phyloP scores from a whole-genome alignment of 2,329 filamentous ascomycete species.

The Trichoderma sp. region DNA sequence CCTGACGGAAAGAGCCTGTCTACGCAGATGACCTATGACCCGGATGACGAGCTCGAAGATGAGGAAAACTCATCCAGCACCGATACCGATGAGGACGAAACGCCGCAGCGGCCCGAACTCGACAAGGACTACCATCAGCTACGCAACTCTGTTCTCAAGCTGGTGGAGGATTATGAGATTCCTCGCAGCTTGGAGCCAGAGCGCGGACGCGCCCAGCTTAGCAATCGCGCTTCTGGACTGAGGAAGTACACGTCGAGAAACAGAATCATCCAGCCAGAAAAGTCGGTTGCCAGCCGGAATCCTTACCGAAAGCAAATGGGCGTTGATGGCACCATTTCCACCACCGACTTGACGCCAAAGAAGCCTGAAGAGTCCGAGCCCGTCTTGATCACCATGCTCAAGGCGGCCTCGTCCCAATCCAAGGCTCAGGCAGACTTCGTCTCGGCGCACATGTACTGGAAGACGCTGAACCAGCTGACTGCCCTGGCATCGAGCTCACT shows the following conservation, averaged over 20 bases:
- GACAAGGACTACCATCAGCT: slow-evolving; percentile 80
- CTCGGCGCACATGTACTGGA: slow-evolving; percentile 82
- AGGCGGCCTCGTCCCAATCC: slow-evolving; percentile 74
- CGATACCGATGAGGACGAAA: slow-evolving; percentile 63
- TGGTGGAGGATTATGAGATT: slow-evolving; percentile 82
- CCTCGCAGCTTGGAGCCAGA: slow-evolving; percentile 65
- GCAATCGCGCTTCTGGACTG: slow-evolving; percentile 66
- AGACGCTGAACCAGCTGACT: slow-evolving; percentile 73
- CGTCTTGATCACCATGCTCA: slow-evolving; percentile 71
- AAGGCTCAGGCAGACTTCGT: slow-evolving; percentile 80
- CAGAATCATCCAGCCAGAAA: slow-evolving; percentile 54
- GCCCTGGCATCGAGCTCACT: slow-evolving; percentile 62
- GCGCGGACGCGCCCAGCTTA: slow-evolving; percentile 64
- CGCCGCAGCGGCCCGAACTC: slow-evolving; percentile 61
- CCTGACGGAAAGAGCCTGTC: slow-evolving; percentile 70
- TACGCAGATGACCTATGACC: slow-evolving; percentile 71
- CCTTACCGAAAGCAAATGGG: slow-evolving; percentile 51
- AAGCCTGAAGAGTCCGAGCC: slow-evolving; percentile 48
- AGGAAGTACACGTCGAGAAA: slow-evolving; percentile 64
- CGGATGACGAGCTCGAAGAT: slow-evolving; percentile 65
- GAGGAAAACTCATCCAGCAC: slow-evolving; percentile 64
- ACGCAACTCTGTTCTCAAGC: slow-evolving; percentile 75
- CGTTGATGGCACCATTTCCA: slow-evolving; percentile 25
- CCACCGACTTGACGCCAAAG: slow-evolving; percentile 24
- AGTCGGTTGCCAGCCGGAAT: slow-evolving; percentile 58